phyloP scores from a whole-genome alignment of 2,329 filamentous ascomycete species.

The Ilyonectria mors-panacis region DNA sequence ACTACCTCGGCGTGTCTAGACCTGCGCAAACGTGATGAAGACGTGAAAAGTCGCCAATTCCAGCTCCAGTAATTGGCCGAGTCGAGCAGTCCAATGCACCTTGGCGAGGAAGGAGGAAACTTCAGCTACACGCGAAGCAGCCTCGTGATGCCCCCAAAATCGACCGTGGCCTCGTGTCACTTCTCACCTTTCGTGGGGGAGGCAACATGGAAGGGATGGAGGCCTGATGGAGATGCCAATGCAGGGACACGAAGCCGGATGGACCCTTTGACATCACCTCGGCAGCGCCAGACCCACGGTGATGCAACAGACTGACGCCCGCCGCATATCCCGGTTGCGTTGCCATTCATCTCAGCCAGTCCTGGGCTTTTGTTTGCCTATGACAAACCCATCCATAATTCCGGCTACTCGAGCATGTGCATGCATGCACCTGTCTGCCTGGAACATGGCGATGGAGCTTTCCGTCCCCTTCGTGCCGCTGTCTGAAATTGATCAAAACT shows the following conservation, averaged over 20 bases:
- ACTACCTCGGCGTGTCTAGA: background rate
- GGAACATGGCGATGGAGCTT: background rate
- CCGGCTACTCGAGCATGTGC: background rate
- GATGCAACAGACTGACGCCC: conserved; percentile 5
- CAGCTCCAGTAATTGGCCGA: conserved; percentile 24
- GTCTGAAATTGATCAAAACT: background rate
- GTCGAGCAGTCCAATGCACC: background rate
- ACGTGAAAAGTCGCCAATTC: conserved; percentile 11
- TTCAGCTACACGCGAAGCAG: background rate
- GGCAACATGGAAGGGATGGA: background rate
- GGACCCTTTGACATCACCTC: conserved; percentile 4
- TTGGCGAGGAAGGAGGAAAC: background rate
- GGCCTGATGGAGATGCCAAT: background rate
- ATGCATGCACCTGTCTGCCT: background rate
- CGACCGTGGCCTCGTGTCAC: background rate
- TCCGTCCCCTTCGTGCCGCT: background rate
- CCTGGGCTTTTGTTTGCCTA: background rate
- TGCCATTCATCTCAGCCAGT: background rate
- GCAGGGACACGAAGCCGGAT: background rate
- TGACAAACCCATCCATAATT: conserved; percentile 1
- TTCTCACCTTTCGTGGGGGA: background rate
- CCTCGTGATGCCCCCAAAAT: background rate
- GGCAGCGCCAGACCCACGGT: conserved; percentile 19
- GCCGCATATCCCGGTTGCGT: background rate
- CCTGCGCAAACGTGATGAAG: background rate